Evolutionary conservation across 305 asterid species (phyloP).

Genomic region (Plantago coronopus): DNA sequence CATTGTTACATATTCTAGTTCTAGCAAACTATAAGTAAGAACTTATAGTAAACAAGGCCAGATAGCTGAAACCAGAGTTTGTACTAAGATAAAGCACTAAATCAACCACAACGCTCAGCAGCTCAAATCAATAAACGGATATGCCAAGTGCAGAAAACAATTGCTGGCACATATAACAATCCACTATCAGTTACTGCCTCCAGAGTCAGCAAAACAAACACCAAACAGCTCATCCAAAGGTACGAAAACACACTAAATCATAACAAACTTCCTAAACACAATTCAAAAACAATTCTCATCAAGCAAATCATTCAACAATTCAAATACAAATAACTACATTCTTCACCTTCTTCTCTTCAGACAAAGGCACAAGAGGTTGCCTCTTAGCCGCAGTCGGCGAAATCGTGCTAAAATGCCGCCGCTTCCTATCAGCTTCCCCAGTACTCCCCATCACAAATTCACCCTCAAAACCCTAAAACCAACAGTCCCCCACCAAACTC

Average conservation of each 20-base stretch:
- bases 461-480: conserved; percentile 51
- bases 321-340: not conserved
- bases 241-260: conserved; percentile 8
- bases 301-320: conserved; percentile 10
- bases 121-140: conserved; percentile 4
- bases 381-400: conserved; percentile 70
- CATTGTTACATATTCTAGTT: no score
- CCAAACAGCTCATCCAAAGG: not conserved
- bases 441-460: conserved; percentile 71
- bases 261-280: not conserved
- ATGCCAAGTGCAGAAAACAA: not conserved
- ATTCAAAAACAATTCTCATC: conserved; percentile 4
- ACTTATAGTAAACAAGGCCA: conserved; percentile 10
- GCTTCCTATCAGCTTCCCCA: conserved; percentile 73
- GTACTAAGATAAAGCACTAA: conserved; percentile 6
- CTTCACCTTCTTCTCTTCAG: conserved; percentile 81
- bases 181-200: not conserved
- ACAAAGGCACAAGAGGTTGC: conserved; percentile 50
- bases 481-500: conserved; percentile 29
- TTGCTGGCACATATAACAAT: not conserved
- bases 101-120: conserved; percentile 2
- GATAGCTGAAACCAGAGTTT: not conserved
- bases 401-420: conserved; percentile 70
- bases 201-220: not conserved
- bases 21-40: conserved; percentile 8